Evolutionary conservation across 805 yeast genomes (phyloP), one percentile per base, ranked within the genome.

Genomic region (Kazachstania viticola): DNA sequence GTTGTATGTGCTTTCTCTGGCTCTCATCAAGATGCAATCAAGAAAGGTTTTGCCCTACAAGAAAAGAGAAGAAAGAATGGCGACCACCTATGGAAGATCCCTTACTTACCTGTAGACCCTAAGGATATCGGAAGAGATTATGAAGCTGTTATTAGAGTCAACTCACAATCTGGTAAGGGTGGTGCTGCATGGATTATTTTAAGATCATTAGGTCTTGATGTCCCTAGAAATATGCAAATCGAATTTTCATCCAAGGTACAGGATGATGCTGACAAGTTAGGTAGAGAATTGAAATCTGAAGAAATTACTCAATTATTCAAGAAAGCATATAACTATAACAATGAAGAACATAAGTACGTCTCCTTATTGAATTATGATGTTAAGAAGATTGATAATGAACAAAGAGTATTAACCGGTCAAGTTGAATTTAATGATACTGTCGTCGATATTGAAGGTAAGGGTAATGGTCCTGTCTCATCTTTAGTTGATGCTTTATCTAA

Each of bases 171-270:
- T 17, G 94, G 94, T 39, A 81, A 81, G 60, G 93, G 93, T 48
- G 93, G 93, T 43, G 79, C 88, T 9, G 82, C 93, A 5, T 81
- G 93, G 91, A 77, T 82, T 42, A 78, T 81, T 49, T 64, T 81
- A 50, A 68, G 82, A 42, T 69, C 71, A 42, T 66, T 82, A 55
- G 88, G 78, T 47, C 69, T 81, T 36, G 93, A 81, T 52, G 67
- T 82, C 44, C 94, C 94, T 26, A 71, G 88, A 54, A 79, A 79
- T 25, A 62, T 81, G 49, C 93, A 81, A 60, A 73, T 80, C 26
- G 79, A 76, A 25, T 81, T 78, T 53, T 78, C 87, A 19, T 70
- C 65, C 41, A 67, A 67, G 27, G 91, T 81, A 9, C 93, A 82
- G 57, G 48, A 51, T 19, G 69, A 64, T 42, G 84, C 91, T 28